Base-by-base conservation (phyloP, 495 filamentous ascomycete genomes). In the Aspergillus taichungensis region DNA sequence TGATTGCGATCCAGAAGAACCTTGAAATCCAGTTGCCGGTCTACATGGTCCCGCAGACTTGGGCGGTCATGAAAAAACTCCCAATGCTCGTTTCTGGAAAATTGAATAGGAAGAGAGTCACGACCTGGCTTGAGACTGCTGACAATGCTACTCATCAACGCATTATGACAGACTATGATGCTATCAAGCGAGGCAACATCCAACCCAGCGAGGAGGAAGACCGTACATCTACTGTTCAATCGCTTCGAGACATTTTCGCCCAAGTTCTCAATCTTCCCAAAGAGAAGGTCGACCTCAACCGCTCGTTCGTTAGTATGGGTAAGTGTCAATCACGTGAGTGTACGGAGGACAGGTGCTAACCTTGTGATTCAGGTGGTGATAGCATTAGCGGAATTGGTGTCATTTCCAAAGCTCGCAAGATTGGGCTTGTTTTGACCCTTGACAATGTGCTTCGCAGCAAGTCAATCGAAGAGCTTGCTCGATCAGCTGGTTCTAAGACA, bases 21-120 rank as follows among this genome's bases (percentile, higher is more conserved):
- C 54, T 72, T 24, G 58, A 64, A 40, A 36, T 30, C 1, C 60
- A 67, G 31, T 43, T 75, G 2, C 72, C 72, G 1, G 46, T 61
- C 5, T 74, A 74, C 51, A 77, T 77, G 73, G 62, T 74, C 5
- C 72, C 72, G 0, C 57, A 71, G 13, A 59, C 63, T 1, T 77
- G 66, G 66, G 64, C 66, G 9, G 49, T 67, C 5, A 50, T 75
- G 27, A 61, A 67, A 28, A 59, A 53, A 11, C 46, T 77, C 3
- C 73, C 73, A 3, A 67, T 72, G 60, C 59, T 70, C 33, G 66
- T 72, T 1, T 75, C 71, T 13, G 71, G 71, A 8, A 77, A 77
- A 46, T 49, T 74, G 10, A 72, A 75, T 45, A 53, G 70, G 7
- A 74, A 75, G 45, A 58, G 58, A 40, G 66, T 75, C 40, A 63